Percentiles rank a stretch among this genome's conserved stretches.
phyloP scores from a whole-genome alignment of 371 early-diverging fungal species.

The Nematocida parisii region DNA sequence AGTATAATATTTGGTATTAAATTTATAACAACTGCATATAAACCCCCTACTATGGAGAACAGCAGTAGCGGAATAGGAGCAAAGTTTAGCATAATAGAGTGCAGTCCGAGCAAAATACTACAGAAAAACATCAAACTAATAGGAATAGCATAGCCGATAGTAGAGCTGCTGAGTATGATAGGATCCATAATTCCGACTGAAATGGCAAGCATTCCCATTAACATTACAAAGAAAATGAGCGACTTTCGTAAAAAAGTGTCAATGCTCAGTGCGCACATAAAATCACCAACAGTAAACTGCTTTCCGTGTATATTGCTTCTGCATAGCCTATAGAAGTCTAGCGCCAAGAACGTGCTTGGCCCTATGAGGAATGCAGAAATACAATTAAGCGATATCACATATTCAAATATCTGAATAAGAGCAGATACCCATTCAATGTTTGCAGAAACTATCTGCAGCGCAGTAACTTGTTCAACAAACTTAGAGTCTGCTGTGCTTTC shows the following conservation, averaged over 20 bases:
- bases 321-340: conserved; percentile 10
- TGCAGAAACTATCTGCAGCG: background rate
- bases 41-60: background rate
- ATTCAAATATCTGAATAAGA: background rate
- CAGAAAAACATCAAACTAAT: background rate
- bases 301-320: background rate
- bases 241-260: background rate
- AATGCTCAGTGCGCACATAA: background rate
- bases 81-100: background rate
- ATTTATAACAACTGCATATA: background rate
- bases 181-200: background rate
- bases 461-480: background rate
- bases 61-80: background rate
- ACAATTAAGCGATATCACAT: background rate
- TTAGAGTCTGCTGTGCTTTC: background rate
- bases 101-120: background rate
- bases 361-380: background rate
- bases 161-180: background rate
- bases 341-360: background rate
- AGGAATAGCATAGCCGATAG: background rate
- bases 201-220: background rate
- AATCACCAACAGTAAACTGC: background rate
- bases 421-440: background rate
- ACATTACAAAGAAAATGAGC: background rate
- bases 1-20: background rate